A percentile compares a stretch with the other conserved stretches of the same genome.
These are phyloP conservation scores for Aureobasidium namibiae DNA, from an alignment of 2,329 filamentous ascomycete species.

Conservation along the genomic window DNA sequence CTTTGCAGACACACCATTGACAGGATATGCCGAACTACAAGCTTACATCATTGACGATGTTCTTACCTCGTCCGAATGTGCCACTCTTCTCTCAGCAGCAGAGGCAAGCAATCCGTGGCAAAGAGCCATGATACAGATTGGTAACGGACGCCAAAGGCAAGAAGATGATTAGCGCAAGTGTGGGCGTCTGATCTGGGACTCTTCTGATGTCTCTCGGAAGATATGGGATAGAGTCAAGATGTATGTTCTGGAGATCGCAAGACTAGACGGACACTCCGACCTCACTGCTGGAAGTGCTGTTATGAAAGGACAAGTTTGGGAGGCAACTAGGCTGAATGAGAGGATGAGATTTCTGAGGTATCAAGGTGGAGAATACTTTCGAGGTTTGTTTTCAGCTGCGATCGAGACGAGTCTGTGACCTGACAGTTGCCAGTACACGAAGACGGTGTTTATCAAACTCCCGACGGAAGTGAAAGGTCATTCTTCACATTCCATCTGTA, in stretches of 20 bases:
- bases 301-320: constrained; percentile 36
- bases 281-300: constrained; percentile 36
- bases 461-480: constrained; percentile 42
- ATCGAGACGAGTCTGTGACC: not conserved
- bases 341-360: constrained; percentile 70
- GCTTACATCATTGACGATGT: constrained; percentile 58
- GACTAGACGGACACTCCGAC: constrained; percentile 26
- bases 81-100: constrained; percentile 44
- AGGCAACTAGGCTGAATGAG: constrained; percentile 53
- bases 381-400: constrained; percentile 27
- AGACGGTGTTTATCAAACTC: constrained; percentile 56
- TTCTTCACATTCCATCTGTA: constrained; percentile 51
- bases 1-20: constrained; percentile 43
- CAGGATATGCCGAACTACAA: constrained; percentile 46
- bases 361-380: constrained; percentile 63
- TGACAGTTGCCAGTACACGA: constrained; percentile 46
- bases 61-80: constrained; percentile 57
- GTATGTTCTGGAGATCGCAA: constrained; percentile 33
- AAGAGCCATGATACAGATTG: constrained; percentile 60
- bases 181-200: constrained; percentile 71
- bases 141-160: constrained; percentile 51
- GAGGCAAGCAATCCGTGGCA: constrained; percentile 49
- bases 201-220: constrained; percentile 31
- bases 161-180: constrained; percentile 56
- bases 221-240: not conserved